These are phyloP conservation scores for Colletotrichum tanaceti DNA, from an alignment of 2,329 filamentous ascomycete species.

Conservation along the genomic window DNA sequence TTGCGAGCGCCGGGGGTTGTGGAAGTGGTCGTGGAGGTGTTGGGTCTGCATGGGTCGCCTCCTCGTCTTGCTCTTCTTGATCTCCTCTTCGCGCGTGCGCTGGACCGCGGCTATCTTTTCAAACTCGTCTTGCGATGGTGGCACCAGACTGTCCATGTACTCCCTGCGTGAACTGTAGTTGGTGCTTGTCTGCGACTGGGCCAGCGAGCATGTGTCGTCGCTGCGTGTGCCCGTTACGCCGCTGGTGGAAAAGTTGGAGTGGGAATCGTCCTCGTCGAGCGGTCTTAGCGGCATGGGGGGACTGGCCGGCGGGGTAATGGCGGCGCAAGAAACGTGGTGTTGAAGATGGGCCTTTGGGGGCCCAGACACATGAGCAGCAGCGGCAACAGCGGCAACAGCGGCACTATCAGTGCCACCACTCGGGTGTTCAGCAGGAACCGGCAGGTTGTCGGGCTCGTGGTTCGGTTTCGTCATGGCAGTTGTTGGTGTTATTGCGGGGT, in stretches of 20 bases:
- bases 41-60: slow-evolving; percentile 51
- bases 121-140: slow-evolving; percentile 60
- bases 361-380: slow-evolving; percentile 15
- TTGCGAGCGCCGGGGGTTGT: slow-evolving; percentile 24
- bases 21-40: slow-evolving; percentile 42
- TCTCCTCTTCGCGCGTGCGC: slow-evolving; percentile 57
- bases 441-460: slow-evolving; percentile 13
- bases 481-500: slow-evolving; percentile 20
- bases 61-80: slow-evolving; percentile 54
- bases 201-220: slow-evolving; percentile 39
- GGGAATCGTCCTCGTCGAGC: slow-evolving; percentile 19
- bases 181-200: slow-evolving; percentile 30
- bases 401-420: not conserved
- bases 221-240: slow-evolving; percentile 9
- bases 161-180: slow-evolving; percentile 48
- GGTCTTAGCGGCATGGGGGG: slow-evolving; percentile 35
- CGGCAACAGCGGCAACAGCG: not conserved
- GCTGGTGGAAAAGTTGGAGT: slow-evolving; percentile 16
- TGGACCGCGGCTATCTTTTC: slow-evolving; percentile 63
- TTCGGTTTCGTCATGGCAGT: slow-evolving; percentile 35
- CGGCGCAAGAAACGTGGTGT: slow-evolving; percentile 28
- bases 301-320: slow-evolving; percentile 37
- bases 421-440: slow-evolving; percentile 11
- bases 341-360: slow-evolving; percentile 30
- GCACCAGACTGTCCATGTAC: slow-evolving; percentile 64